Conservation (phyloP, 2,329 filamentous ascomycete species). For the Talaromyces sp. region DNA sequence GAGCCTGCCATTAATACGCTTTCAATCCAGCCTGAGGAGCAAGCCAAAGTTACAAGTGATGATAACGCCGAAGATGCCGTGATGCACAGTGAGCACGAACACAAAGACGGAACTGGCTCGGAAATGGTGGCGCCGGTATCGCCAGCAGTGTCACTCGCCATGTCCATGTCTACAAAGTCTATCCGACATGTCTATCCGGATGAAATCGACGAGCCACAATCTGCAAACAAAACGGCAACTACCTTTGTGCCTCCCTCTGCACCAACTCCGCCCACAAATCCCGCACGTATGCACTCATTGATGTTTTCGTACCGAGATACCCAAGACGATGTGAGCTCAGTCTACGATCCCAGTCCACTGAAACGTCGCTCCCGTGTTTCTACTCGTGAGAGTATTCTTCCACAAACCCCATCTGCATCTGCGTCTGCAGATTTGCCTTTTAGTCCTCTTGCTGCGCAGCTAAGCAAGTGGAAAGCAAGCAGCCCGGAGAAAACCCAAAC, state of each 20-base stretch:
- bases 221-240: not conserved
- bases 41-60: not conserved
- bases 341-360: constrained; percentile 19
- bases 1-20: not conserved
- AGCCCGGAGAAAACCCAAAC: constrained; percentile 45
- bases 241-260: constrained; percentile 12
- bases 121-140: not conserved
- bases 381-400: constrained; percentile 8
- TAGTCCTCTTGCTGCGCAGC: constrained; percentile 57
- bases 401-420: not conserved
- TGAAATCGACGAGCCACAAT: constrained; percentile 3
- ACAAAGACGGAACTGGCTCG: not conserved
- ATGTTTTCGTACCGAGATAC: constrained; percentile 15
- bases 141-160: not conserved
- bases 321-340: constrained; percentile 22
- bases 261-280: constrained; percentile 16
- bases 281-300: constrained; percentile 3
- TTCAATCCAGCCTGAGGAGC: not conserved
- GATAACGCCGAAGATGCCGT: not conserved
- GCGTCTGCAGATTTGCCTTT: constrained; percentile 46
- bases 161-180: not conserved
- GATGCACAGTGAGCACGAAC: not conserved
- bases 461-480: constrained; percentile 58
- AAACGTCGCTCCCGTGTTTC: constrained; percentile 8
- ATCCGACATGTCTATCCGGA: not conserved